Evolutionary conservation across 106 monocot species (phyloP), one percentile per base, ranked within the genome.

Genomic region (Dendrobium officinale): DNA sequence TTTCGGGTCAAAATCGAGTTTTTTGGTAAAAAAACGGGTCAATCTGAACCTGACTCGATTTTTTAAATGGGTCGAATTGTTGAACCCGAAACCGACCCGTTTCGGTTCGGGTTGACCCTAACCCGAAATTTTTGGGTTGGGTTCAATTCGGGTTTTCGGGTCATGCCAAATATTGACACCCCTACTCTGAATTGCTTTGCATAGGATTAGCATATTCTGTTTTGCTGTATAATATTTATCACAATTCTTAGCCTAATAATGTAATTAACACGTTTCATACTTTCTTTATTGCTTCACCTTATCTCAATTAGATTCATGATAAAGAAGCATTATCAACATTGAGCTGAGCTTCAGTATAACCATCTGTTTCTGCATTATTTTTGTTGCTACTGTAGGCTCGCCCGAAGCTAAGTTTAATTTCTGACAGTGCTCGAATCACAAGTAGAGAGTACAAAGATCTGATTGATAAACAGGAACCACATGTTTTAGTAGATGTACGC

Each of bases 401-500:
- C 2, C 56, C 78, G 48, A 83, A 79, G n/a, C 73, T 95, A 47
- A 67, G 44, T n/a, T 79, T 99, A 56, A 81, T 99, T 77, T 88
- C 93, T 27, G 86, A 88, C 44, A 87, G 81, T 24, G 80, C 87
- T 13, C 78, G 99, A 42, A 84, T 99, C 68, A 91, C 87, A 75
- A 84, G 85, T 22, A 85, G 11, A 72, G 87, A 90, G 70, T 99
- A 95, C 81, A 99, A 95, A 78, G 78, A 80, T 67, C 9, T 80
- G 18, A 31, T 91, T 66, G 88, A 95, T 20, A 85, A 81, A 6
- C 78, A 84, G 2, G 85, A 95, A 51, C 87, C 89, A 31, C 95
- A 93, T 77, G 20, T 95, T 11, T 68, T 99, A 79, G 55, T 99
- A 77, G 99, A 99, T 77, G 99, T 95, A 26, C 87, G 99, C 7